Evolutionary conservation across 257 asterid genomes (phyloP).

Genomic region (Lycium barbarum): DNA sequence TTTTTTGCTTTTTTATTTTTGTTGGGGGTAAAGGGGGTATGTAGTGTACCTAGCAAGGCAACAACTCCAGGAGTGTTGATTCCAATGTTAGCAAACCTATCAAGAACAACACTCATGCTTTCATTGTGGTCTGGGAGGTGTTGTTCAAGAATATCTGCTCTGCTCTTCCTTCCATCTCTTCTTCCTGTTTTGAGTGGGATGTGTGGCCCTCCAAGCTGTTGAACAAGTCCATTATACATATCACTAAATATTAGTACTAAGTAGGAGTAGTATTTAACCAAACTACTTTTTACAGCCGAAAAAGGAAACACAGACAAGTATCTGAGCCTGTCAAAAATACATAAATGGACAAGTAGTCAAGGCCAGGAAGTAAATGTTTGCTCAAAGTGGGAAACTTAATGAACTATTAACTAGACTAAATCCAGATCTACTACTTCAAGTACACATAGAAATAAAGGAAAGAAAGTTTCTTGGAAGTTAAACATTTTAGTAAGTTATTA

Average conservation of each 20-base stretch:
- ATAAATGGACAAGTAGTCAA: background rate
- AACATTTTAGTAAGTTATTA: background rate
- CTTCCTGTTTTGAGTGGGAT: constrained; percentile 90
- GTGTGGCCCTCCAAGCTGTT: constrained; percentile 88
- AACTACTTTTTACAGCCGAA: background rate
- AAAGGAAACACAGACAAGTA: background rate
- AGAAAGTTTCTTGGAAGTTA: background rate
- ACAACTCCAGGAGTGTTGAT: constrained; percentile 84
- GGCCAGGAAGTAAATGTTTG: background rate
- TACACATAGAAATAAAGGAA: background rate
- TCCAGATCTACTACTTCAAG: background rate
- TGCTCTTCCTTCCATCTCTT: constrained; percentile 91
- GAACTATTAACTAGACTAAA: background rate
- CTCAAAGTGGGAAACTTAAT: background rate
- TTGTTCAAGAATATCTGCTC: constrained; percentile 79
- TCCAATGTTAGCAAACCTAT: constrained; percentile 74
- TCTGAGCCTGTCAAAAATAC: background rate
- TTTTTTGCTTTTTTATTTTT: background rate
- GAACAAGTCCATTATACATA: background rate
- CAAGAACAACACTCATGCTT: constrained; percentile 82
- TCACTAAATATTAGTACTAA: background rate
- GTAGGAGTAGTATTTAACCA: background rate
- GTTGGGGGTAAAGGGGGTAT: background rate
- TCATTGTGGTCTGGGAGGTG: constrained; percentile 96
- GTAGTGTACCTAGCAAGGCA: constrained; percentile 76